Conservation (phyloP, 805 yeast genomes). For the Pichia gijzeniarum region DNA sequence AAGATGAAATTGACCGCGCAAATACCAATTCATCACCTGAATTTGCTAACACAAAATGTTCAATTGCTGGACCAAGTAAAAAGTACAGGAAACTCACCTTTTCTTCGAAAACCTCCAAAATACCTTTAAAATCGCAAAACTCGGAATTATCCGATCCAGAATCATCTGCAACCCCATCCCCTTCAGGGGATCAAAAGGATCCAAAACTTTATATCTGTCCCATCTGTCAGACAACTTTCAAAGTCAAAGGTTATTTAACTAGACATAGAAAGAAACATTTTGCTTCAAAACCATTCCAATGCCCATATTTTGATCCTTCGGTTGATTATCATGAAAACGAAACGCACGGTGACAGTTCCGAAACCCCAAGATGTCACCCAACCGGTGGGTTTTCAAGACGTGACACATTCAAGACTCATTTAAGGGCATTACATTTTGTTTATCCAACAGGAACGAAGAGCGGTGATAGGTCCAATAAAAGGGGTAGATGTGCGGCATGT, state of each 20-base stretch:
- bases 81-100: background rate
- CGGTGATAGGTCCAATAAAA: conserved; percentile 35
- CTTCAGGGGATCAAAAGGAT: background rate
- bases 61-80: background rate
- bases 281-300: conserved; percentile 42
- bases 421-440: conserved; percentile 49
- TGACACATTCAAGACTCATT: conserved; percentile 53
- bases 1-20: no score
- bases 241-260: conserved; percentile 47
- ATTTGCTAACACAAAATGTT: no score
- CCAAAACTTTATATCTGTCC: conserved; percentile 35
- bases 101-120: background rate
- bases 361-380: conserved; percentile 43
- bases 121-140: background rate
- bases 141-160: background rate
- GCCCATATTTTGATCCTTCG: conserved; percentile 40
- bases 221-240: conserved; percentile 43
- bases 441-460: conserved; percentile 51
- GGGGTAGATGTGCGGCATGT: conserved; percentile 52
- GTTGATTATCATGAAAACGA: background rate
- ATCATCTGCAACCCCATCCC: background rate
- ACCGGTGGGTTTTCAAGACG: conserved; percentile 54
- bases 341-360: background rate
- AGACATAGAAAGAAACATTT: conserved; percentile 51
- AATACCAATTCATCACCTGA: no score